Percentiles rank a stretch among this genome's conserved stretches.
Evolutionary conservation across 2,329 filamentous ascomycete species (phyloP).

Genomic region (Pochonia chlamydosporia): DNA sequence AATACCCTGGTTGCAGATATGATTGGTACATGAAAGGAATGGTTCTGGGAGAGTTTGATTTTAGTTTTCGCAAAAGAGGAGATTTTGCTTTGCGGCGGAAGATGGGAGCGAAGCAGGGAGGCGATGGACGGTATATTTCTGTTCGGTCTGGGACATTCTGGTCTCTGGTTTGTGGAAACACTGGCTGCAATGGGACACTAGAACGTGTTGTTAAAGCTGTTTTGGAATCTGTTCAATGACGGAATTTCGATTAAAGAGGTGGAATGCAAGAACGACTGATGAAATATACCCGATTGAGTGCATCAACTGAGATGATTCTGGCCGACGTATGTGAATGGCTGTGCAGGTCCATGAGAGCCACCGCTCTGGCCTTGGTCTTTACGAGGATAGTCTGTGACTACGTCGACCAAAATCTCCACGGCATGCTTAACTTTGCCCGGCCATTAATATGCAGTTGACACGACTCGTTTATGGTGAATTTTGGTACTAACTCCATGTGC

Average conservation of each 20-base stretch:
- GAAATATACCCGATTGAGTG: not conserved
- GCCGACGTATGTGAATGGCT: too few species aligned
- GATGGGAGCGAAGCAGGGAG: not conserved
- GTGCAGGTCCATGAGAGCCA: too few species aligned
- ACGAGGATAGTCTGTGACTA: too few species aligned
- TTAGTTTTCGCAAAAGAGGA: not conserved
- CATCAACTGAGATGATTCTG: not conserved
- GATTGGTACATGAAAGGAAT: constrained; percentile 1
- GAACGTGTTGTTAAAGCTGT: not conserved
- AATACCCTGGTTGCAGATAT: constrained; percentile 23
- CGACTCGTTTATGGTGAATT: too few species aligned
- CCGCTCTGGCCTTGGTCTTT: too few species aligned
- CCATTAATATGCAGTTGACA: too few species aligned
- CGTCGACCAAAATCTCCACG: too few species aligned
- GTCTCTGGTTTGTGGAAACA: not conserved
- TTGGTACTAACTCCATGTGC: too few species aligned
- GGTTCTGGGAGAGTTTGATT: not conserved
- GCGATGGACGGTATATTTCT: not conserved
- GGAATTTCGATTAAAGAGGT: not conserved
- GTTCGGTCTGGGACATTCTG: not conserved
- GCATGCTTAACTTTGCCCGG: too few species aligned
- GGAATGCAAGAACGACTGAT: not conserved
- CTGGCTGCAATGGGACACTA: not conserved
- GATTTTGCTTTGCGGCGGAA: not conserved
- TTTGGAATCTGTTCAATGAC: not conserved